Percentiles rank a stretch among this genome's conserved stretches.
phyloP scores from a whole-genome alignment of 257 asterid genomes.

The Fraxinus anomala region DNA sequence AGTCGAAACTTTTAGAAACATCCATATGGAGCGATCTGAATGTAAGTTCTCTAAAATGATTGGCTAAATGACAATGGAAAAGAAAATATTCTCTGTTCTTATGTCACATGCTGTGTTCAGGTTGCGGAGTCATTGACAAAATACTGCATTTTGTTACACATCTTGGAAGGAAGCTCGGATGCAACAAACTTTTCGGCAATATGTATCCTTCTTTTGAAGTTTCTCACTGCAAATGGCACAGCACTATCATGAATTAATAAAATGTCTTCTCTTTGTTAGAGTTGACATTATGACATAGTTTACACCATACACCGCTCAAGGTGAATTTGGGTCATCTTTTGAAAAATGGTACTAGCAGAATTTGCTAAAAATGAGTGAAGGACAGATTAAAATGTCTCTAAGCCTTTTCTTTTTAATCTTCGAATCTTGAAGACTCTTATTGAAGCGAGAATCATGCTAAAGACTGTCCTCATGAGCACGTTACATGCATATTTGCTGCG shows the following conservation, averaged over 20 bases:
- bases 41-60: slow-evolving; percentile 41
- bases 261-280: neutral
- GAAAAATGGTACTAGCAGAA: neutral
- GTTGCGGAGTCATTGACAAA: slow-evolving; percentile 69
- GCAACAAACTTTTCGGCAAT: slow-evolving; percentile 77
- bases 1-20: slow-evolving; percentile 59
- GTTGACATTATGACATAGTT: neutral
- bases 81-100: slow-evolving; percentile 23
- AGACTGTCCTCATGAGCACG: neutral
- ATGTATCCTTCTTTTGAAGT: slow-evolving; percentile 66
- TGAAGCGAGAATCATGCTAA: neutral
- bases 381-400: neutral
- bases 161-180: slow-evolving; percentile 75
- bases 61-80: slow-evolving; percentile 1
- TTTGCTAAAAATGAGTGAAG: neutral
- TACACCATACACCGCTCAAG: neutral
- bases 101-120: slow-evolving; percentile 44
- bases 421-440: neutral
- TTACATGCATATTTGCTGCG: neutral
- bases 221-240: neutral
- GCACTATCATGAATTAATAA: neutral
- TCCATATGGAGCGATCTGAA: slow-evolving; percentile 72
- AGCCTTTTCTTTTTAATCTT: neutral
- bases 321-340: neutral
- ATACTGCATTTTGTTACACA: slow-evolving; percentile 84